Conservation (phyloP, 2,329 filamentous ascomycete species). For the Ambrosiella xylebori region DNA sequence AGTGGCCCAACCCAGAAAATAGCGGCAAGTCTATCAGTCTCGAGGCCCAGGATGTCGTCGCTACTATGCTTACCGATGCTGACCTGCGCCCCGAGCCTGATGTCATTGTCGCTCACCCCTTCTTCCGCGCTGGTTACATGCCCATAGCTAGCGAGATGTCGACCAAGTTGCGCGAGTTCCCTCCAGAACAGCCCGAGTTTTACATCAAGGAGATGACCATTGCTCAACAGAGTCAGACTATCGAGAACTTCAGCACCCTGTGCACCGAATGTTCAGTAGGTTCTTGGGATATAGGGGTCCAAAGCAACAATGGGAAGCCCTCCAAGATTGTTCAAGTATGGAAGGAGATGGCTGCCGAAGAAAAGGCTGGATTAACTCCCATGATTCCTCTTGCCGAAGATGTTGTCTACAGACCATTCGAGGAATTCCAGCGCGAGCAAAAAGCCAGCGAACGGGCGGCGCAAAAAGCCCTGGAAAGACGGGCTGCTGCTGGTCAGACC, state of each 20-base stretch:
- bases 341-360: slow-evolving; percentile 51
- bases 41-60: slow-evolving; percentile 63
- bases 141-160: slow-evolving; percentile 44
- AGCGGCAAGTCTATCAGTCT: slow-evolving; percentile 49
- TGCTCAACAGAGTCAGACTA: slow-evolving; percentile 28
- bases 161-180: slow-evolving; percentile 35
- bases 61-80: slow-evolving; percentile 57
- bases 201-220: slow-evolving; percentile 31
- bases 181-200: slow-evolving; percentile 40
- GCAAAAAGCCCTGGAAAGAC: slow-evolving; percentile 6
- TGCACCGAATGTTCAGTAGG: slow-evolving; percentile 43
- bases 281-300: slow-evolving; percentile 1
- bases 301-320: slow-evolving; percentile 26
- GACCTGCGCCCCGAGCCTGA: slow-evolving; percentile 61
- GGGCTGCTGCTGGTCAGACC: slow-evolving; percentile 17
- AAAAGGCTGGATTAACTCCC: slow-evolving; percentile 47
- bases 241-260: slow-evolving; percentile 37
- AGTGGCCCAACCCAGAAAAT: slow-evolving; percentile 54
- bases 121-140: slow-evolving; percentile 63
- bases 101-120: slow-evolving; percentile 59
- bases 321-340: slow-evolving; percentile 36
- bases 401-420: slow-evolving; percentile 47
- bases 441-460: slow-evolving; percentile 9
- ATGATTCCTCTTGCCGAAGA: slow-evolving; percentile 43
- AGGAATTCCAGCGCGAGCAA: slow-evolving; percentile 41